Percentiles rank a stretch among this genome's conserved stretches.
Conservation (phyloP, 2,329 filamentous ascomycete species). For the Pseudogymnoascus sp. region DNA sequence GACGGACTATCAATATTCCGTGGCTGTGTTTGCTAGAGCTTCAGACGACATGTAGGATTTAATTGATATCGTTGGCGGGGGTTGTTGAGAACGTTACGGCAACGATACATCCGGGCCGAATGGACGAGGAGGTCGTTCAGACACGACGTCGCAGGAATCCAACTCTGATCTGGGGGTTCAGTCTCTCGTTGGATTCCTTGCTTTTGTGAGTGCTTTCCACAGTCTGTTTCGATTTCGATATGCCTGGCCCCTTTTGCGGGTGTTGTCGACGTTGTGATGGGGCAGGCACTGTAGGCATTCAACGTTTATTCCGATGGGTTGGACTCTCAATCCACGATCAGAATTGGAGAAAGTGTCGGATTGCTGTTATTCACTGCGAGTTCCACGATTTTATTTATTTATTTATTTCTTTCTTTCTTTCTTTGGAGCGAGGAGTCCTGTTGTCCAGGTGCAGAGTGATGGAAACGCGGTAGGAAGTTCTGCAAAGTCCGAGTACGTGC, state of each 20-base stretch:
- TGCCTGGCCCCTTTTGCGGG: not conserved
- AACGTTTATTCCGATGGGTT: not conserved
- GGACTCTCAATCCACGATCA: not conserved
- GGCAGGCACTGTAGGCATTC: not conserved
- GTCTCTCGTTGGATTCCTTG: not conserved
- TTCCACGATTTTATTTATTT: too few species aligned
- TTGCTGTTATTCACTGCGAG: too few species aligned
- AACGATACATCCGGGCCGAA: not conserved
- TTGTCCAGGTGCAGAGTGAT: not conserved
- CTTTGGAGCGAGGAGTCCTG: too few species aligned
- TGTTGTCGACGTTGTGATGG: not conserved
- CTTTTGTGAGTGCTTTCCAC: not conserved
- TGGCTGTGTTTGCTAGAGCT: not conserved
- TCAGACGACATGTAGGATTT: not conserved
- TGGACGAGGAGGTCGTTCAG: not conserved
- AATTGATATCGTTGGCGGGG: not conserved
- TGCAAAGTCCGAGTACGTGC: not conserved
- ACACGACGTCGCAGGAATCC: not conserved
- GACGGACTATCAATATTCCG: not conserved
- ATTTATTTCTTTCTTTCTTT: too few species aligned
- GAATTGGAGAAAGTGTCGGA: too few species aligned
- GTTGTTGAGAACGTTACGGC: not conserved
- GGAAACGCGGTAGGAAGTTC: not conserved
- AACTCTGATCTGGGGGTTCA: not conserved
- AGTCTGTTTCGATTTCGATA: not conserved